phyloP scores from a whole-genome alignment of 2,329 filamentous ascomycete genomes.

The Aspergillus sp. region DNA sequence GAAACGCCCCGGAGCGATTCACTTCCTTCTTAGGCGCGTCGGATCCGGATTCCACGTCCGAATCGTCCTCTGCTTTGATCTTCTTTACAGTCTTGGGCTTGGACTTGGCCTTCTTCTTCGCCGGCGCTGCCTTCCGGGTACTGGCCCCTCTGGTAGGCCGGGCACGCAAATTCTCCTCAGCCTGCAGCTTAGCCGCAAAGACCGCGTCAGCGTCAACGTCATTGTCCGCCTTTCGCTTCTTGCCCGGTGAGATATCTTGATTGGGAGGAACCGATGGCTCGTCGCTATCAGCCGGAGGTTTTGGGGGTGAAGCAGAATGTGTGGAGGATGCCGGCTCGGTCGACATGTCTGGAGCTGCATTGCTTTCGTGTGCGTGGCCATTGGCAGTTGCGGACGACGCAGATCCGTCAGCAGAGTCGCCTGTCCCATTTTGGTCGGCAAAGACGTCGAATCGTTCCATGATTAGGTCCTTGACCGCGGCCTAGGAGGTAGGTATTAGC shows the following conservation, averaged over 20 bases:
- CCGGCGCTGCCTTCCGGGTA: slow-evolving; percentile 48
- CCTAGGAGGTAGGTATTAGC: slow-evolving; percentile 36
- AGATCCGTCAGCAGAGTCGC: slow-evolving; percentile 22
- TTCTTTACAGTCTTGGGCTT: slow-evolving; percentile 54
- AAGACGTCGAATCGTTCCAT: slow-evolving; percentile 66
- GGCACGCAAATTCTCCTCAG: slow-evolving; percentile 73
- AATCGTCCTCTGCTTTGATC: slow-evolving; percentile 70
- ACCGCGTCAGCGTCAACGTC: slow-evolving; percentile 73
- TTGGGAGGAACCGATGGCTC: slow-evolving; percentile 31
- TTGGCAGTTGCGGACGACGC: slow-evolving; percentile 22
- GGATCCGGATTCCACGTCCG: slow-evolving; percentile 60
- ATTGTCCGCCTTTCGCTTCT: slow-evolving; percentile 55
- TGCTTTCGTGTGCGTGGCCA: slow-evolving; percentile 22
- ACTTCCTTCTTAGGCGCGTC: slow-evolving; percentile 52
- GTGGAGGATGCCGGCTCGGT: slow-evolving; percentile 24
- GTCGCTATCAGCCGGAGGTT: slow-evolving; percentile 37
- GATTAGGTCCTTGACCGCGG: slow-evolving; percentile 63
- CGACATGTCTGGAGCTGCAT: slow-evolving; percentile 13
- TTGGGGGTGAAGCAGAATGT: slow-evolving; percentile 30
- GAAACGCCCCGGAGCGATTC: slow-evolving; percentile 79
- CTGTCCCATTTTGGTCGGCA: slow-evolving; percentile 38
- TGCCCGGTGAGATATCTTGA: slow-evolving; percentile 46
- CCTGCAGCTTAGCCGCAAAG: slow-evolving; percentile 79
- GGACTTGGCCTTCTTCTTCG: slow-evolving; percentile 55
- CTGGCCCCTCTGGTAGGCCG: slow-evolving; percentile 69